Conservation (phyloP, 768 basidiomycete species). For the Suillus ampliporus region DNA sequence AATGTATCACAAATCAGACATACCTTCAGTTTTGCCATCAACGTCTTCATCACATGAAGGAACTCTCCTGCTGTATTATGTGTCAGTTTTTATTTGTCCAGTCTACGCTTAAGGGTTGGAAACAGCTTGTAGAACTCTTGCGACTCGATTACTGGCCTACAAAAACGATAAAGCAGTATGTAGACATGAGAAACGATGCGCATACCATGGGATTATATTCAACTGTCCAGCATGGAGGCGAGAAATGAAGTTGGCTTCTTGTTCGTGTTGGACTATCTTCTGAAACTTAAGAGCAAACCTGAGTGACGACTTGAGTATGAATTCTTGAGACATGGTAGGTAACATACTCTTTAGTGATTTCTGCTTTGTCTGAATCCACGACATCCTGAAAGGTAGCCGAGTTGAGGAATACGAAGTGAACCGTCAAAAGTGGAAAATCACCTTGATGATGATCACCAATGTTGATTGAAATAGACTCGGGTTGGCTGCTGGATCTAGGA, state of each 20-base stretch:
- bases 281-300: slow-evolving; percentile 65
- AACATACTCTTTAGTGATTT: slow-evolving; percentile 62
- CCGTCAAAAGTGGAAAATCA: slow-evolving; percentile 11
- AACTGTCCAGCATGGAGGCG: slow-evolving; percentile 60
- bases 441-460: slow-evolving; percentile 69
- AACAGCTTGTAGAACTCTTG: slow-evolving; percentile 63
- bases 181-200: background rate
- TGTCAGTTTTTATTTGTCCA: slow-evolving; percentile 55
- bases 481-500: slow-evolving; percentile 63
- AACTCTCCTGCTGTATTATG: slow-evolving; percentile 60
- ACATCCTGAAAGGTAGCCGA: slow-evolving; percentile 52
- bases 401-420: slow-evolving; percentile 4
- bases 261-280: slow-evolving; percentile 66
- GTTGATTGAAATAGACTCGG: slow-evolving; percentile 64
- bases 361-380: slow-evolving; percentile 61
- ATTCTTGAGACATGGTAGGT: background rate
- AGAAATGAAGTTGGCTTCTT: slow-evolving; percentile 66
- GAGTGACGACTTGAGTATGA: background rate
- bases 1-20: background rate
- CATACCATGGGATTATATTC: slow-evolving; percentile 62
- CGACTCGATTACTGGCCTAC: slow-evolving; percentile 63
- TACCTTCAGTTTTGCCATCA: slow-evolving; percentile 74
- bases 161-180: background rate
- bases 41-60: slow-evolving; percentile 59
- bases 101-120: slow-evolving; percentile 46